Percentiles rank a stretch among this genome's conserved stretches.
These are phyloP conservation scores for Fusarium buharicum DNA, from an alignment of 2,329 filamentous ascomycete species.

Conservation along the genomic window DNA sequence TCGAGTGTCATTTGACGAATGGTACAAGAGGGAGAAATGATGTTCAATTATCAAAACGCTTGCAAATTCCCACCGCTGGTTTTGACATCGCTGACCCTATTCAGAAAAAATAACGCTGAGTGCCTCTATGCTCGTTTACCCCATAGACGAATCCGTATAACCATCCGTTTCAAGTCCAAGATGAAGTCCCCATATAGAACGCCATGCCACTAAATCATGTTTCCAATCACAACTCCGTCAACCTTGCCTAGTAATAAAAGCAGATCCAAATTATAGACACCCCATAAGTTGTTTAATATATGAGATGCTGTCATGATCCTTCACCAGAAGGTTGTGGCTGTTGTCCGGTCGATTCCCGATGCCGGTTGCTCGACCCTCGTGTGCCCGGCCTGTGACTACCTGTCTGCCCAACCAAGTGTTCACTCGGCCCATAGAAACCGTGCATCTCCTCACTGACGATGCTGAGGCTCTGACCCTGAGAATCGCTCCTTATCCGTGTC, in stretches of 20 bases:
- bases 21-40: neutral
- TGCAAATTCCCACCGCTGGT: neutral
- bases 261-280: neutral
- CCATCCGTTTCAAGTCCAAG: neutral
- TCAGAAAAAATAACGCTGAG: neutral
- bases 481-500: constrained; percentile 41
- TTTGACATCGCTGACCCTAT: neutral
- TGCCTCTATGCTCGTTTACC: constrained; percentile 8
- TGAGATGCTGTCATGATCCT: neutral
- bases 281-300: neutral
- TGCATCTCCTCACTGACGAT: constrained; percentile 60
- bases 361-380: constrained; percentile 10
- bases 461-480: constrained; percentile 38
- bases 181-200: constrained; percentile 1
- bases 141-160: constrained; percentile 2
- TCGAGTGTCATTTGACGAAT: neutral
- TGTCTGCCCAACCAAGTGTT: constrained; percentile 56
- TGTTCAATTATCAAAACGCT: neutral
- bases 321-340: constrained; percentile 7
- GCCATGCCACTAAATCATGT: constrained; percentile 23
- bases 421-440: constrained; percentile 58
- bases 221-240: constrained; percentile 9
- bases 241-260: neutral
- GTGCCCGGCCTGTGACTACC: constrained; percentile 40
- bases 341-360: neutral